Evolutionary conservation across 1,139 yeast genomes (phyloP).

Genomic region (Candida sojae): DNA sequence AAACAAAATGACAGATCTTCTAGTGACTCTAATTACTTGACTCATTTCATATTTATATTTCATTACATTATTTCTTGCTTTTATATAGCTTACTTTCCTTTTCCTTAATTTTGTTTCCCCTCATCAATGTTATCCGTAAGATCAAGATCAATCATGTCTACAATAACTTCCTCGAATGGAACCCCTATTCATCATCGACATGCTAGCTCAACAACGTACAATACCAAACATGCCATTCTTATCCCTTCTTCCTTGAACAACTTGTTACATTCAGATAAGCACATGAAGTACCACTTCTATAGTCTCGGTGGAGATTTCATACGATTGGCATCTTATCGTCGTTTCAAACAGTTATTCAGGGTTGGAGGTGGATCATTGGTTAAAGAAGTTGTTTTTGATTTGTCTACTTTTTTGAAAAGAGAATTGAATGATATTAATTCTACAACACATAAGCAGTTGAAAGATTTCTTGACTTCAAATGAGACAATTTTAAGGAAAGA

Average conservation of each 20-base stretch:
- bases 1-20: too few relatives aligned
- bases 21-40: not conserved
- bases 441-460: conserved; percentile 23
- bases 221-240: conserved; percentile 12
- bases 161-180: not conserved
- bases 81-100: not conserved
- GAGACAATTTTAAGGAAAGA: conserved; percentile 15
- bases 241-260: conserved; percentile 15
- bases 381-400: conserved; percentile 37
- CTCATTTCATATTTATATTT: not conserved
- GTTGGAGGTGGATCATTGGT: conserved; percentile 39
- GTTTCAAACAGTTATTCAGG: conserved; percentile 30
- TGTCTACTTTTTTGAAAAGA: conserved; percentile 35
- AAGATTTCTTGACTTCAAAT: conserved; percentile 23
- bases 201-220: not conserved
- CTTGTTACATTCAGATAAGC: conserved; percentile 15
- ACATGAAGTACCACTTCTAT: conserved; percentile 29
- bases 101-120: not conserved
- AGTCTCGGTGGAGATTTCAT: conserved; percentile 39
- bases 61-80: not conserved
- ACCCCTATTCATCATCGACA: not conserved
- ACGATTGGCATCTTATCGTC: conserved; percentile 36
- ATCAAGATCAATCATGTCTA: not conserved
- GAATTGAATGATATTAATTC: conserved; percentile 25
- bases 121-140: not conserved